These are phyloP conservation scores for Aquilaria agallochum DNA, from an alignment of 441 rosid species.

Conservation along the genomic window DNA sequence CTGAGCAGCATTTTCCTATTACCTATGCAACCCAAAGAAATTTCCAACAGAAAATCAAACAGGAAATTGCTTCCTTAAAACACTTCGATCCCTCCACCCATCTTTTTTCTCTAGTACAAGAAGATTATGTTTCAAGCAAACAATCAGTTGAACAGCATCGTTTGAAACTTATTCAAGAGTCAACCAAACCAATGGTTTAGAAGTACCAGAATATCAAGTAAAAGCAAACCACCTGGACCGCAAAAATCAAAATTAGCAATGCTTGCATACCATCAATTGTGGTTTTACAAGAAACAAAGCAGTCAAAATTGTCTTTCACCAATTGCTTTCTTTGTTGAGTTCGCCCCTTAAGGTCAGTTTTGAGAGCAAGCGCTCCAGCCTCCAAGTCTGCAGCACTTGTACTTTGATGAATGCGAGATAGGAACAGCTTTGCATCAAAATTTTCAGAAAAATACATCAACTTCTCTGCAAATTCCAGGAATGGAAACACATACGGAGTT, in stretches of 20 bases:
- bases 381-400: conserved; percentile 86
- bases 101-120: neutral
- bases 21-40: too few relatives aligned
- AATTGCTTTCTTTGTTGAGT: conserved; percentile 91
- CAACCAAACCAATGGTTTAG: conserved; percentile 9
- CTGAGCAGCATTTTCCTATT: too few relatives aligned
- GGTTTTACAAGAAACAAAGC: conserved; percentile 99
- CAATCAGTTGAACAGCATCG: conserved; percentile 6
- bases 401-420: conserved; percentile 82
- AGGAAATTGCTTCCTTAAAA: too few relatives aligned
- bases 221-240: too few relatives aligned
- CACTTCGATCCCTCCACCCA: too few relatives aligned
- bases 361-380: conserved; percentile 87
- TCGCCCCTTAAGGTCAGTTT: conserved; percentile 93
- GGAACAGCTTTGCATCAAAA: conserved; percentile 90
- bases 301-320: conserved; percentile 97
- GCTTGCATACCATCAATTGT: conserved; percentile 86
- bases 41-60: too few relatives aligned
- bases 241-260: conserved; percentile 8
- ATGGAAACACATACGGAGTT: neutral
- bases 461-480: conserved; percentile 65
- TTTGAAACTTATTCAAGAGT: conserved; percentile 13
- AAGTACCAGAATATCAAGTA: too few relatives aligned
- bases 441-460: conserved; percentile 85
- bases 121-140: conserved; percentile 10